phyloP scores from a whole-genome alignment of 2,329 filamentous ascomycete species.

The Alternaria sp. region DNA sequence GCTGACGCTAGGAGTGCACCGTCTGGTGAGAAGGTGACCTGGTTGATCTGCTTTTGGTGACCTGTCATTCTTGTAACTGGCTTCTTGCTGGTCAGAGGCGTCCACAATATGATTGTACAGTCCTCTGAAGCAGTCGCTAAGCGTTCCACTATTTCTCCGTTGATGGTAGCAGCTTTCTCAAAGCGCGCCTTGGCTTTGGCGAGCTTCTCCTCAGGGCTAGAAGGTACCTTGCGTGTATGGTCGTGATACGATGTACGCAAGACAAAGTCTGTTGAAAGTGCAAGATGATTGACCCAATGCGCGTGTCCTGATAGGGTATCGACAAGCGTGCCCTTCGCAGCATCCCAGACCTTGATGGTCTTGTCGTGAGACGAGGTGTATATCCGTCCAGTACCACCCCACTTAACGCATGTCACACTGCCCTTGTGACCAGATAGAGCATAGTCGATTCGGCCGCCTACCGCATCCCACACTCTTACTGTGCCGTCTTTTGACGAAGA shows the following conservation, averaged over 20 bases:
- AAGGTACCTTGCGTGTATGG: constrained; percentile 75
- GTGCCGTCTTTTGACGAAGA: constrained; percentile 91
- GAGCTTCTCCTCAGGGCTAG: constrained; percentile 73
- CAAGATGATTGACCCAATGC: constrained; percentile 95
- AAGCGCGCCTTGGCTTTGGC: constrained; percentile 83
- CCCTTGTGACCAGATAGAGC: constrained; percentile 89
- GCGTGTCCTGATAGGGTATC: constrained; percentile 84
- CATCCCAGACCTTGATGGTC: constrained; percentile 90
- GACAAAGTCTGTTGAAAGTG: constrained; percentile 90
- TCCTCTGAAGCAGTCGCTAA: constrained; percentile 93
- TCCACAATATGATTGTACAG: constrained; percentile 96
- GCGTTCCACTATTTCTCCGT: constrained; percentile 80
- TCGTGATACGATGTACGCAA: constrained; percentile 88
- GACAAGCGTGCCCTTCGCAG: constrained; percentile 77
- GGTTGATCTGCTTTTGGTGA: constrained; percentile 96
- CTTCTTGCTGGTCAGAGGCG: constrained; percentile 78
- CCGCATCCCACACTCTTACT: constrained; percentile 84
- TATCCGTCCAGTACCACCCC: constrained; percentile 81
- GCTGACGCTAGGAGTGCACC: constrained; percentile 86
- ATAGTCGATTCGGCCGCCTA: constrained; percentile 79
- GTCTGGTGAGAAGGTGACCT: constrained; percentile 93
- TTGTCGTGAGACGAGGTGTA: constrained; percentile 79
- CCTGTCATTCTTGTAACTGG: constrained; percentile 89
- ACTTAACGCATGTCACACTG: constrained; percentile 88
- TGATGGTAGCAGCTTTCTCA: constrained; percentile 80